A percentile compares a stretch with the other conserved stretches of the same genome.
These are phyloP conservation scores for Penicillium palitans DNA, from an alignment of 2,329 filamentous ascomycete genomes.

Conservation along the genomic window DNA sequence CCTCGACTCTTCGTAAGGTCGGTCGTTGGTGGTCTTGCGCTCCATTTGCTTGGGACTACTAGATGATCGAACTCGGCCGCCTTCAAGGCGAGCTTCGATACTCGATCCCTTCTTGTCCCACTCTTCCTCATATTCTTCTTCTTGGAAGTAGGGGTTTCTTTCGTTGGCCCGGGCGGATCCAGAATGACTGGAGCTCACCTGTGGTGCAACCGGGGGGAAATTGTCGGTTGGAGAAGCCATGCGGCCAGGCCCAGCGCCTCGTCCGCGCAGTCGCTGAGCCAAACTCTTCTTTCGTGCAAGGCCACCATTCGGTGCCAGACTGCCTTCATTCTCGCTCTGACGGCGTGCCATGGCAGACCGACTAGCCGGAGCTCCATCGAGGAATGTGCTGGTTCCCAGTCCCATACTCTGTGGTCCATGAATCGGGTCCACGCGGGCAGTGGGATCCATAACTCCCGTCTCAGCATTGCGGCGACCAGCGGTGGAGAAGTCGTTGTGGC, in stretches of 20 bases:
- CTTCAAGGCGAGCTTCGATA: slow-evolving; percentile 47
- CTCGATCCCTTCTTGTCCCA: slow-evolving; percentile 64
- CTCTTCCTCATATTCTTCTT: slow-evolving; percentile 72
- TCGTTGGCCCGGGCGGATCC: slow-evolving; percentile 46
- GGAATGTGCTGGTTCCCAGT: slow-evolving; percentile 89
- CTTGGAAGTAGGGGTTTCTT: slow-evolving; percentile 78
- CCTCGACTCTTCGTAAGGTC: slow-evolving; percentile 42
- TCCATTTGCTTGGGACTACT: slow-evolving; percentile 66
- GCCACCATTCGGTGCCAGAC: slow-evolving; percentile 56
- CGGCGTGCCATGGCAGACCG: slow-evolving; percentile 74
- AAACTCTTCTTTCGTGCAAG: slow-evolving; percentile 91
- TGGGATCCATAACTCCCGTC: slow-evolving; percentile 60
- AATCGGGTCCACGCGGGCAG: slow-evolving; percentile 66
- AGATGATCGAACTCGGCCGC: slow-evolving; percentile 49
- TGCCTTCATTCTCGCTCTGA: slow-evolving; percentile 64
- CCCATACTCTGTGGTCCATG: slow-evolving; percentile 83
- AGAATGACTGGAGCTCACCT: slow-evolving; percentile 32
- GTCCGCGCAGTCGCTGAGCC: slow-evolving; percentile 84
- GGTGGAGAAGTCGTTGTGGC: slow-evolving; percentile 73
- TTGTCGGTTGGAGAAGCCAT: slow-evolving; percentile 56
- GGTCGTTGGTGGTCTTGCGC: slow-evolving; percentile 64
- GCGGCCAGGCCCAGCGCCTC: slow-evolving; percentile 57
- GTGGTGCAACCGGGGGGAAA: slow-evolving; percentile 26
- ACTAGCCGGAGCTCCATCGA: slow-evolving; percentile 89
- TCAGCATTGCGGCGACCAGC: slow-evolving; percentile 39